A percentile compares a stretch with the other conserved stretches of the same genome.
Evolutionary conservation across 306 rosid genomes (phyloP).

Genomic region (Prunus padus): DNA sequence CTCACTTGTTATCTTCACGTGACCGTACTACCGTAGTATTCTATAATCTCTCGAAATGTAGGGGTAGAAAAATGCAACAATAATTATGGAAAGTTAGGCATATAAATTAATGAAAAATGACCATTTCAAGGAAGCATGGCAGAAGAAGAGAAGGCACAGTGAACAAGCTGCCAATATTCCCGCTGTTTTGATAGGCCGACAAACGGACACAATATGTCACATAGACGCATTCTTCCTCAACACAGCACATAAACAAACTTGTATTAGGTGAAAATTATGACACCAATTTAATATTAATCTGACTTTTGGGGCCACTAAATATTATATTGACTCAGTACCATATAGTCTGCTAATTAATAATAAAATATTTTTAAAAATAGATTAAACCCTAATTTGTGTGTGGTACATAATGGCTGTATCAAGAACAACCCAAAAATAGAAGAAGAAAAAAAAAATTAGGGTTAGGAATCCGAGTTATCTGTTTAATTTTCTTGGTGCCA

Average conservation of each 20-base stretch:
- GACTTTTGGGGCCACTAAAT: neutral
- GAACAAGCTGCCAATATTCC: constrained; percentile 70
- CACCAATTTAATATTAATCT: constrained; percentile 11
- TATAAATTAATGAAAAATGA: neutral
- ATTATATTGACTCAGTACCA: neutral
- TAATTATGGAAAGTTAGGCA: constrained; percentile 4
- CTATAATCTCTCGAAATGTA: neutral
- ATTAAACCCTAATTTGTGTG: constrained; percentile 4
- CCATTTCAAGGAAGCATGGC: neutral
- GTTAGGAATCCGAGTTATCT: constrained; percentile 9
- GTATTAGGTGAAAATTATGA: constrained; percentile 35
- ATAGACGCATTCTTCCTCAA: constrained; percentile 45
- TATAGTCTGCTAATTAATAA: neutral
- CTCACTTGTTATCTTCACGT: too few species aligned
- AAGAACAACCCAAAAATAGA: constrained; percentile 37
- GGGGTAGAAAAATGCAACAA: neutral
- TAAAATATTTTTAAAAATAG: neutral
- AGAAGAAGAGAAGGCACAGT: neutral
- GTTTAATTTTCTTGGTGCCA: constrained; percentile 41
- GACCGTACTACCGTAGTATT: too few species aligned
- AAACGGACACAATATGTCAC: constrained; percentile 73
- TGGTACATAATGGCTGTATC: constrained; percentile 36
- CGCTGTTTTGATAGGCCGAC: constrained; percentile 80
- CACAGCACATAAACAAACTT: constrained; percentile 12
- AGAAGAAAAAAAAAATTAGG: neutral